Evolutionary conservation across 2,329 filamentous ascomycete genomes (phyloP), one percentile per base, ranked within the genome.

Genomic region (Colletotrichum incanum): DNA sequence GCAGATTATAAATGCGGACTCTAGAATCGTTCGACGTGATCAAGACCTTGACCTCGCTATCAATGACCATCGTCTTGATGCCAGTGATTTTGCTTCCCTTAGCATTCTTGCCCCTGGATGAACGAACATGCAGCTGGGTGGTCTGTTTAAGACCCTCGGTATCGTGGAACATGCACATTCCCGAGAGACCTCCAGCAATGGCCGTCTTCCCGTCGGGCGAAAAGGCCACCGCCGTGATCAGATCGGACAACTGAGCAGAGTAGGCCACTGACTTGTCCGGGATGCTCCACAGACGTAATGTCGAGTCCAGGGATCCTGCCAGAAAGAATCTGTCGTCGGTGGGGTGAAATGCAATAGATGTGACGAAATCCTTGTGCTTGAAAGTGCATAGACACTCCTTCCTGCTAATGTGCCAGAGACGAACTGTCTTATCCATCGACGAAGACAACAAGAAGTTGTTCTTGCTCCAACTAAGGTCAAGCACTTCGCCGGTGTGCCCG

Each of bases 1-100:
- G 90, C 75, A 98, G 86, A 79, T 94, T 96, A 84, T 98, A 99
- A 43, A 98, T 87, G 45, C 96, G 91, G 20, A 98, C 90, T 28
- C 96, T 91, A 0, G 96, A 98, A 80, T 99, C 96, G 77, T 98
- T 99, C 76, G 95, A 98, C 1, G 94, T 97, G 69, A 99, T 91
- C 8, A 99, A 85, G 3, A 99, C 85, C 78, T 97, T 97, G 62
- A 94, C 88, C 65, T 95, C 93, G 1, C 90, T 90, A 45, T 88
- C 88, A 60, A 90, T 85, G 20, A 84, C 82, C 74, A 92, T 91
- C 0, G 94, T 93, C 78, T 96, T 92, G 65, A 99, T 98, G 8
- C 95, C 95, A 0, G 96, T 98, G 76, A 99, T 98, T 80, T 99
- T 99, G 84, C 95, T 98, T 7, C 96, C 96, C 80, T 97, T 98